A percentile compares a stretch with the other conserved stretches of the same genome.
These are phyloP conservation scores for Telopea speciosissima DNA, from an alignment of 177 flowering plant species.

Conservation along the genomic window DNA sequence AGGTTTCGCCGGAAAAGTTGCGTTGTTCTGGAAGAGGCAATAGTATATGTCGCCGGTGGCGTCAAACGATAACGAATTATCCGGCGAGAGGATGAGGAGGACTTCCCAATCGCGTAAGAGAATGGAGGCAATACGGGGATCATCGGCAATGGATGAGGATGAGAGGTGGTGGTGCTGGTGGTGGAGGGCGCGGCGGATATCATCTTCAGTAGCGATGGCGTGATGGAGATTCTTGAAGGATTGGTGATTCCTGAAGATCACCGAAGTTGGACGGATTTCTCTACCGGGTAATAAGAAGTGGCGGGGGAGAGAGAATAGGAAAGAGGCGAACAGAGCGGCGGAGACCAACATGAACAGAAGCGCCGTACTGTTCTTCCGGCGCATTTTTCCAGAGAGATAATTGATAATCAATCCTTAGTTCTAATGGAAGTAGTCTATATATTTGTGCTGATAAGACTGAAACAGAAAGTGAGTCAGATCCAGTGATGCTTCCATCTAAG, in stretches of 20 bases:
- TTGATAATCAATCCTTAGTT: neutral
- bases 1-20: conserved; percentile 40
- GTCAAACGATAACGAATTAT: neutral
- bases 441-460: too few relatives aligned
- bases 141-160: neutral
- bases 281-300: conserved; percentile 1
- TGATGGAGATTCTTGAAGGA: neutral
- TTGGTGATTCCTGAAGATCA: neutral
- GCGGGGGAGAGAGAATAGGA: conserved; percentile 17
- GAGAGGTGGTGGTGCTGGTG: conserved; percentile 9
- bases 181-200: neutral
- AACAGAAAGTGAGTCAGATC: too few relatives aligned
- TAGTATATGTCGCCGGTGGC: conserved; percentile 7
- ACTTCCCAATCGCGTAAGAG: conserved; percentile 69
- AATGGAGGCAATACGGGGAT: conserved; percentile 24
- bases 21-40: conserved; percentile 49
- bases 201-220: conserved; percentile 8
- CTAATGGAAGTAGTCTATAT: too few relatives aligned
- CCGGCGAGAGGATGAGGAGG: conserved; percentile 31
- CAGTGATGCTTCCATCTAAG: too few relatives aligned
- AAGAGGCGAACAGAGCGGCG: conserved; percentile 12
- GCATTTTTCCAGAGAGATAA: neutral
- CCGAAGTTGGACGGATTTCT: neutral
- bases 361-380: neutral
- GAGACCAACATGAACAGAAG: conserved; percentile 12